A percentile compares a stretch with the other conserved stretches of the same genome.
Conservation (phyloP, 352 stramenopile genomes). For the Phytopythium mirpurense region DNA sequence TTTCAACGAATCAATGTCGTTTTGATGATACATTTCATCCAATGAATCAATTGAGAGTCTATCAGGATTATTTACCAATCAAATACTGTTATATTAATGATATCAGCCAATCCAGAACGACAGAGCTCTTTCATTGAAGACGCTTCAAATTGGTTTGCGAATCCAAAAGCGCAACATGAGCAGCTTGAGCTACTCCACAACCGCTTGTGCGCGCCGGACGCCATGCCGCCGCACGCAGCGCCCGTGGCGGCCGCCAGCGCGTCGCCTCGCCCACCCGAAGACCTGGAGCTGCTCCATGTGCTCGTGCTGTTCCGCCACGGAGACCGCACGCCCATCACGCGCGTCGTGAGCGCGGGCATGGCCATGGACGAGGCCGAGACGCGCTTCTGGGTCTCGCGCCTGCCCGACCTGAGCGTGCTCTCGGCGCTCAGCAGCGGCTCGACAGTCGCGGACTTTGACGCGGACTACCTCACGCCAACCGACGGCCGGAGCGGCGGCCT, state of each 20-base stretch:
- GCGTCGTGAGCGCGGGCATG: constrained; percentile 36
- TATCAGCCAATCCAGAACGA: no score
- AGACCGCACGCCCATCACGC: constrained; percentile 72
- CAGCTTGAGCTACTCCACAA: neutral
- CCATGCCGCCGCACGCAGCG: neutral
- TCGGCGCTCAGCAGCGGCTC: constrained; percentile 42
- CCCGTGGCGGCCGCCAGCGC: neutral
- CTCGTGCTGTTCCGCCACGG: constrained; percentile 73
- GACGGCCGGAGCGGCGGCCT: neutral
- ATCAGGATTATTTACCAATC: neutral
- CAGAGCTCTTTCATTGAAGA: no score
- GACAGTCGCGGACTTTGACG: constrained; percentile 25
- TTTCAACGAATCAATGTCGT: constrained; percentile 1
- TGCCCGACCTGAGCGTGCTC: constrained; percentile 39
- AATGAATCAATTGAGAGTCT: neutral
- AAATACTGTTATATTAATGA: neutral
- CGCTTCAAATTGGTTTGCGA: neutral
- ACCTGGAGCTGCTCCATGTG: constrained; percentile 53
- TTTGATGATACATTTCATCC: neutral
- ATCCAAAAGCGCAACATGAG: neutral
- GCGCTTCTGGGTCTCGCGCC: constrained; percentile 54
- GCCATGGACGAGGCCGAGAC: constrained; percentile 36
- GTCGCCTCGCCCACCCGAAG: neutral
- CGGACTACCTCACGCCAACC: constrained; percentile 1
- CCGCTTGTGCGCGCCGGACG: neutral